These are phyloP conservation scores for Chaetomium olivaceum DNA, from an alignment of 2,329 filamentous ascomycete genomes.

Conservation along the genomic window DNA sequence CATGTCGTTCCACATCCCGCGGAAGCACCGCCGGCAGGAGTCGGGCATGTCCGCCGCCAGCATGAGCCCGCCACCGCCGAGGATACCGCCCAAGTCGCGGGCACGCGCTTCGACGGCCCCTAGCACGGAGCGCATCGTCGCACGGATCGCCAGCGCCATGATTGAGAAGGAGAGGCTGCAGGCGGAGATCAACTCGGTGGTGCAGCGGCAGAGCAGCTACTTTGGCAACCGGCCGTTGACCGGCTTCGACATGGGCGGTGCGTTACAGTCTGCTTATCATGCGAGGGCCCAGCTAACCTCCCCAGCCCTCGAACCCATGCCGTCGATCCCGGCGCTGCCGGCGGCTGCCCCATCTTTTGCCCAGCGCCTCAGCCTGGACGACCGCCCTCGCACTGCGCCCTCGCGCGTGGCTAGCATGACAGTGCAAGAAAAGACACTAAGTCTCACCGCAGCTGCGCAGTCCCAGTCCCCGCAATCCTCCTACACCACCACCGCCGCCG, in stretches of 20 bases:
- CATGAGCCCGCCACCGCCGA: conserved; percentile 40
- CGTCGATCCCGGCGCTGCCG: conserved; percentile 58
- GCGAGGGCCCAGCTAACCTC: conserved; percentile 11
- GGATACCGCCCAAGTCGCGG: conserved; percentile 49
- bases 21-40: conserved; percentile 43
- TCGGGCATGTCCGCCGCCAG: conserved; percentile 38
- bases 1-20: conserved; percentile 58
- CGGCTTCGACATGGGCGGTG: conserved; percentile 45
- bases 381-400: conserved; percentile 43
- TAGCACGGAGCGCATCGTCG: conserved; percentile 53
- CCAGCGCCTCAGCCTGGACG: conserved; percentile 54
- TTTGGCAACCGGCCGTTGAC: conserved; percentile 55
- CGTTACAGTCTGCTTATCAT: conserved; percentile 13
- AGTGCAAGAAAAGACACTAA: conserved; percentile 22
- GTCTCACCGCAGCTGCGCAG: conserved; percentile 32
- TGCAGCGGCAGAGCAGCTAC: conserved; percentile 62
- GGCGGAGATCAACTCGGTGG: conserved; percentile 59
- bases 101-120: conserved; percentile 49
- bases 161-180: conserved; percentile 60
- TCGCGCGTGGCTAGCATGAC: conserved; percentile 33
- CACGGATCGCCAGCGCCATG: conserved; percentile 58
- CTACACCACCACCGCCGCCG: conserved; percentile 7
- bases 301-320: conserved; percentile 53
- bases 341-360: conserved; percentile 59
- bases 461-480: conserved; percentile 26